These are phyloP conservation scores for Nitzschia sp. DNA, from an alignment of 108 stramenopile species.

Conservation along the genomic window DNA sequence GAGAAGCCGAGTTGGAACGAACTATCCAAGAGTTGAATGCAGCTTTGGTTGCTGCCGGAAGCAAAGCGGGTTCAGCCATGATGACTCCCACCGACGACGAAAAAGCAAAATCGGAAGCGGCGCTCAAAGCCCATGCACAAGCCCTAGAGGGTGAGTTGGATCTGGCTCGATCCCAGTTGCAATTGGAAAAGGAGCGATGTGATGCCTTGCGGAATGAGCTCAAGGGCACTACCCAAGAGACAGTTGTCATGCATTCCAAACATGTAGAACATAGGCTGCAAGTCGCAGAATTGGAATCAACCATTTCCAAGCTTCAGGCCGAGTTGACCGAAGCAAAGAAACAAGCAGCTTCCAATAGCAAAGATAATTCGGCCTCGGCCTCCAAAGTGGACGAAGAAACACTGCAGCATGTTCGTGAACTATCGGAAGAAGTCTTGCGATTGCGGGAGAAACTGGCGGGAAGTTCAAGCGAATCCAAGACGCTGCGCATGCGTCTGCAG, in stretches of 20 bases:
- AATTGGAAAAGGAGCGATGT: slow-evolving; percentile 52
- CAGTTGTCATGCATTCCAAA: slow-evolving; percentile 45
- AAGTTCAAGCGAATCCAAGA: slow-evolving; percentile 46
- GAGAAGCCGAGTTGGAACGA: slow-evolving; percentile 78
- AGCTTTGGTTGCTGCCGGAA: slow-evolving; percentile 56
- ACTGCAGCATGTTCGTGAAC: slow-evolving; percentile 52
- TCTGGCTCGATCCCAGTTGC: slow-evolving; percentile 50
- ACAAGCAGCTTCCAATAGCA: background rate
- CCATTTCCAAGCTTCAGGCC: slow-evolving; percentile 49
- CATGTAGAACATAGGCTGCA: slow-evolving; percentile 65
- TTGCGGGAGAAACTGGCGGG: slow-evolving; percentile 61
- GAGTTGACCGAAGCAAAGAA: slow-evolving; percentile 30
- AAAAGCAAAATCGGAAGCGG: background rate
- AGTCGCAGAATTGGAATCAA: slow-evolving; percentile 59
- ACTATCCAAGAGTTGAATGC: slow-evolving; percentile 79
- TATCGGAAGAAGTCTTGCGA: slow-evolving; percentile 73
- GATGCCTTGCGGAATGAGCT: slow-evolving; percentile 63
- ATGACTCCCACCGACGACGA: background rate
- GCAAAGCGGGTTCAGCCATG: slow-evolving; percentile 16
- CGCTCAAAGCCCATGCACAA: slow-evolving; percentile 29
- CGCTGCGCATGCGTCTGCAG: slow-evolving; percentile 69
- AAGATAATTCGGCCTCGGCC: slow-evolving; percentile 14
- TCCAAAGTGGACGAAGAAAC: slow-evolving; percentile 36
- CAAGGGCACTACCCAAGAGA: slow-evolving; percentile 64
- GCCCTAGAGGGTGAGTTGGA: slow-evolving; percentile 61